Conservation (phyloP, 2,329 filamentous ascomycete species). For the Trichoderma semiorbis region DNA sequence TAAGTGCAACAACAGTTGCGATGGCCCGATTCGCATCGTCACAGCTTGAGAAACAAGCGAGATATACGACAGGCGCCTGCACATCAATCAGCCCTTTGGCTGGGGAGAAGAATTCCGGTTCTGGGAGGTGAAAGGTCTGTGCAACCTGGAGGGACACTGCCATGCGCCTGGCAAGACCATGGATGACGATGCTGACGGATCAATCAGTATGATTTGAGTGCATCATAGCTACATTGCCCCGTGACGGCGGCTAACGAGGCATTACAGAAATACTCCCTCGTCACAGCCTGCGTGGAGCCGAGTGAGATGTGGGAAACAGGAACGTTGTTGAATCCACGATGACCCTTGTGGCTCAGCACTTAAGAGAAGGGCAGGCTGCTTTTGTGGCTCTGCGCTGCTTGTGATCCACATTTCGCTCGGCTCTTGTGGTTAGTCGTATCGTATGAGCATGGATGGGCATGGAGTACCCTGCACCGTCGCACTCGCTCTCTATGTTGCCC, state of each 20-base stretch:
- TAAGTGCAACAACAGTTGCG: background rate
- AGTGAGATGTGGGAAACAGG: background rate
- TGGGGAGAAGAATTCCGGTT: background rate
- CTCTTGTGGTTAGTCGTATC: constrained; percentile 4
- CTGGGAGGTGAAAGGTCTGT: background rate
- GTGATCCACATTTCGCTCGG: background rate
- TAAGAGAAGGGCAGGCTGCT: background rate
- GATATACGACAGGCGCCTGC: background rate
- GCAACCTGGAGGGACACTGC: background rate
- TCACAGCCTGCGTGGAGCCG: background rate
- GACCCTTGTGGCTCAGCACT: constrained; percentile 12
- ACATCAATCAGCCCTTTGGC: background rate
- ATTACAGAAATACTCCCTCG: background rate
- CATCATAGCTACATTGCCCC: background rate
- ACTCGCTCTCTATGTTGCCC: background rate
- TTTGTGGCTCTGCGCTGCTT: constrained; percentile 5
- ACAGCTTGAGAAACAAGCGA: background rate
- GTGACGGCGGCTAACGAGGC: constrained; percentile 7
- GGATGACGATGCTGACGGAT: constrained; percentile 9
- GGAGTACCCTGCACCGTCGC: background rate
- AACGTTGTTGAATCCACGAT: background rate
- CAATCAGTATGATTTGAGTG: background rate
- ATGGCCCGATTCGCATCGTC: background rate
- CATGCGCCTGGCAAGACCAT: background rate
- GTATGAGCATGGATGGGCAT: background rate